Base-by-base conservation (phyloP, 306 rosid species). In the Herpetospermum pedunculosum region DNA sequence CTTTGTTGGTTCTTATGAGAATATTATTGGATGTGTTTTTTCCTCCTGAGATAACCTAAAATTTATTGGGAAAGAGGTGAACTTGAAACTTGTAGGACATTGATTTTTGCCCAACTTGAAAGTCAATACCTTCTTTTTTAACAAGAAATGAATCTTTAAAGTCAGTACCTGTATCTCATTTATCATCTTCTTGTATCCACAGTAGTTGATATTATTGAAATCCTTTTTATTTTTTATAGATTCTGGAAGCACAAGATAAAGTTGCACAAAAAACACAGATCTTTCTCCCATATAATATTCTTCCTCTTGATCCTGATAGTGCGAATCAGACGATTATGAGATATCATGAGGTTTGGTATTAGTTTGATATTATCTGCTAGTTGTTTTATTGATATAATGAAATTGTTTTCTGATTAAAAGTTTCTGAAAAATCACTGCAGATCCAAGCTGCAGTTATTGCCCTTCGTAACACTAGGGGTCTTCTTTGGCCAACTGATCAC, bases 281-380 rank as follows among this genome's bases (percentile, higher is more conserved):
- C n/a, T 87, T 82, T 76, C 92, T 89, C 72, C 97, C 98, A 30
- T 94, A 83, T 84, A 94, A 94, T 81, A 94, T 94, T 86, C 98
- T 94, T 87, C 98, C 98, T 58, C 96, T 94, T 73, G 97, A 94
- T 87, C 98, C 96, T 77, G 98, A 94, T 74, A 94, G 98, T 84
- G 89, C 88, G 72, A 86, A 87, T 77, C 98, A 94, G 82, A 92
- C 98, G 48, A 89, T 94, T 80, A 94, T 91, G 98, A 89, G 78
- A 84, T 91, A 87, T 68, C 97, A 96, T 11, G 98, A 91, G 98
- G 98, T 91, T 81, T 9, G 72, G 30, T 79, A 14, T 48, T 65
- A 67, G 49, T 41, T 60, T 79, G 63, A 30, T 41, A 25, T 28
- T 21, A 52, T 62, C 7, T 58, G 37, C 23, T 76, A 28, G 47